Evolutionary conservation across 2,329 filamentous ascomycete species (phyloP), one percentile per base, ranked within the genome.

Genomic region (Bisporella sp.): DNA sequence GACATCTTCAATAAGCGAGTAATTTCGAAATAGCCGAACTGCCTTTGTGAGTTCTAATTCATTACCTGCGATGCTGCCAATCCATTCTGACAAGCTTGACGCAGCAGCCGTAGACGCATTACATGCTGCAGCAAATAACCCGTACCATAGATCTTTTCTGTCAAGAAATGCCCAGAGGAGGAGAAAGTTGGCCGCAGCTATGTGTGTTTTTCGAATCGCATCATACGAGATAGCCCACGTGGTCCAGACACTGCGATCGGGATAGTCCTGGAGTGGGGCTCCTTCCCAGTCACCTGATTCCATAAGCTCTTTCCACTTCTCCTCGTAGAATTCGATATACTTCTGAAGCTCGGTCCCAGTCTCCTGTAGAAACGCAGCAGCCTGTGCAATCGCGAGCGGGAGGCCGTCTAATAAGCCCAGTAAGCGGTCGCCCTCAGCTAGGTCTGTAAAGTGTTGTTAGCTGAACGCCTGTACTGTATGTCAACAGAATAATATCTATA

Each of bases 301-400:
- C 54, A 63, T 60, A 21, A 65, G 59, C 42, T 59, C 48, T 35
- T 46, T 52, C 62, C 57, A 64, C 45, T 61, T 50, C 51, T 64
- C 47, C 29, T 65, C 48, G 52, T 65, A 64, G 54, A 62, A 57
- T 30, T 50, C 28, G 2, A 63, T 49, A 47, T 64, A 64, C 5
- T 37, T 50, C 43, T 4, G 21, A 6, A 62, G 31, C 1, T 41
- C 41, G 28, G 60, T 50, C 48, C 55, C 50, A 46, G 11, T 47
- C 39, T 51, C 45, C 30, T 44, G 45, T 28, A 51, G 35, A 48
- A 29, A 51, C 33, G 49, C 33, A 29, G 49, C 49, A 28, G 49
- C 49, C 37, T 51, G 49, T 29, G 49, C 45, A 44, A 48, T 51
- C 28, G 49, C 49, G 5, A 51, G 49, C 30, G 49, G 49, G 29